Base-by-base conservation (phyloP, 257 asterid genomes). In the Cynanchum wilfordii region DNA sequence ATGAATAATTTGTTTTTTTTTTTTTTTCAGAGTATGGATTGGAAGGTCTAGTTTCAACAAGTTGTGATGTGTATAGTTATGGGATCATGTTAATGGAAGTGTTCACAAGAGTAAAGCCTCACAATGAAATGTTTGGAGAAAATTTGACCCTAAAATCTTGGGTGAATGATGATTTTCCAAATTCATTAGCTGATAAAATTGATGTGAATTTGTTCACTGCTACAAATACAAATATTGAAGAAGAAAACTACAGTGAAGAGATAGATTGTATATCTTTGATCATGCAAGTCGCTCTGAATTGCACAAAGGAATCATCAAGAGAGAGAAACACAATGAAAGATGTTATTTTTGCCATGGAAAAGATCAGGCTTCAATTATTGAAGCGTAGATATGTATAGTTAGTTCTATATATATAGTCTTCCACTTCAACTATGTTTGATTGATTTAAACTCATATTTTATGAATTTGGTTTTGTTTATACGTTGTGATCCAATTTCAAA, bases 31-130 rank as follows among this genome's bases (percentile, higher is more conserved):
- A 76, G 63, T 81, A 69, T 52, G 83, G 77, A 17, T 64, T 13
- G 20, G 83, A 78, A 73, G 77, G 82, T 11, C 5, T 72, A 17
- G 71, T 78, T 10, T 63, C 83, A 0, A 73, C 73, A 9, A 75
- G 22, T 3, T 78, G 77, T 17, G 83, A 75, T 15, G 69, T 83
- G 16, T 78, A 83, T 30, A 80, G 87, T 33, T 83, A 68, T 15
- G 81, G 82, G 1, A 79, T 73, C 0, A 63, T 84, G 74, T 3
- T 80, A 73, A 75, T 80, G 79, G 75, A 81, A 76, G 77, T 75
- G 7, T 84, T 81, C 16, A 74, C 73, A 2, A 67, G 72, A 56
- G 71, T 22, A 16, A 81, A 71, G 55, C 83, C 85, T 0, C 17
- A 15, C 10, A 51, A 70, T 65, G 73, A 54, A 17, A 65, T 58